Base-by-base conservation (phyloP, 208 protist genomes). In the Tetramitus jugosus region DNA sequence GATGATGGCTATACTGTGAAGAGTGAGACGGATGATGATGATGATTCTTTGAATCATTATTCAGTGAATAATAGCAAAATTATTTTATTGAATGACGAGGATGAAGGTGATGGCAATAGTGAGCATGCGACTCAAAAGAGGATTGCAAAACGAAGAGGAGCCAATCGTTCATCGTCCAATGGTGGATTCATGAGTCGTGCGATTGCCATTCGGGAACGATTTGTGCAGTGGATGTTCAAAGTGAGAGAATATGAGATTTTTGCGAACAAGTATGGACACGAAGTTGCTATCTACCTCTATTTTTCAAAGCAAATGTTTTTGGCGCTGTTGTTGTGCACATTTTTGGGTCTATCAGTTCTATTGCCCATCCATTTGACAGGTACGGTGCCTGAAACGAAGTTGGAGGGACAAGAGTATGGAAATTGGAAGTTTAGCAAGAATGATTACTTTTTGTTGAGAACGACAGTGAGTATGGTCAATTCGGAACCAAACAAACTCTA, bases 281-380 rank as follows among this genome's bases (percentile, higher is more conserved):
- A 56, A 20, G 49, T 20, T 26, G 49, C 14, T 26, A 20, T 56
- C 20, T 56, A 56, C 49, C 10, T 56, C 14, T 56, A 20, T 10
- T 56, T 56, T 20, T 56, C 49, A 56, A 56, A 56, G 20, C 49
- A 56, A 56, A 56, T 56, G 49, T 56, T 56, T 26, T 20, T 56
- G 20, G 49, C 49, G 14, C 49, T 56, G 20, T 56, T 20, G 14
- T 26, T 71, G 26, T 43, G 6, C 1, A 71, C 39, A 17, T 43
- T 71, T 14, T 4, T 71, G 13, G 39, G 23, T 20, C 33, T 71
- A 49, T 35, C 39, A 49, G 1, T 46, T 14, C 49, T 71, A 46
- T 49, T 71, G 17, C 65, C 65, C 26, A 40, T 71, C 4, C 65
- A 71, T 49, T 49, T 71, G 8, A 71, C 65, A 31, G 65, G 65